Conservation (phyloP, 352 stramenopile genomes). For the Elongisporangium senticosum region DNA sequence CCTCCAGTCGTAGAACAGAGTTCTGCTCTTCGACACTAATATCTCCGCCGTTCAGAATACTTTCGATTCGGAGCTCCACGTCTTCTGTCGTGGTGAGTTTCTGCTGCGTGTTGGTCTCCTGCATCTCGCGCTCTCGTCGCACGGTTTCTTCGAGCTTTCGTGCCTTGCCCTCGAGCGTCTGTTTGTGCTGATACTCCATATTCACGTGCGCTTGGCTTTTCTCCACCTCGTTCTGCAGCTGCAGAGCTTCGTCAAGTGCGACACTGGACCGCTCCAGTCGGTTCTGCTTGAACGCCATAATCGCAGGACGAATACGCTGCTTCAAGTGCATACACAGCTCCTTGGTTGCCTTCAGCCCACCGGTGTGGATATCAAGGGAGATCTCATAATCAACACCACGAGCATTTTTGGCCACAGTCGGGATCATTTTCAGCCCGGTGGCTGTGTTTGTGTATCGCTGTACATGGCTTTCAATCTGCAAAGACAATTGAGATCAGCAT, state of each 20-base stretch:
- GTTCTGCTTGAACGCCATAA: slow-evolving; percentile 62
- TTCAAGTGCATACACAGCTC: slow-evolving; percentile 61
- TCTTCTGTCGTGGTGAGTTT: slow-evolving; percentile 55
- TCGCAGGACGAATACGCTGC: slow-evolving; percentile 42
- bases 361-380: slow-evolving; percentile 51
- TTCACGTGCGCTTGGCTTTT: slow-evolving; percentile 44
- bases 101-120: slow-evolving; percentile 31
- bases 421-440: slow-evolving; percentile 84
- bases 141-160: slow-evolving; percentile 59
- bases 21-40: slow-evolving; percentile 35
- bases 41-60: slow-evolving; percentile 57
- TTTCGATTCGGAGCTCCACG: slow-evolving; percentile 64
- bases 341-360: slow-evolving; percentile 49
- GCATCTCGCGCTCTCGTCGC: slow-evolving; percentile 41
- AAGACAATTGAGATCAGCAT: neutral
- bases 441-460: slow-evolving; percentile 78
- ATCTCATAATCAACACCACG: slow-evolving; percentile 71
- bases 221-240: slow-evolving; percentile 50
- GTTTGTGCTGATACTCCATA: slow-evolving; percentile 48
- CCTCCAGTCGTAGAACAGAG: slow-evolving; percentile 31
- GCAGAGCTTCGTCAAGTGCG: slow-evolving; percentile 50
- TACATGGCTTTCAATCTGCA: slow-evolving; percentile 58
- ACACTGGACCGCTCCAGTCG: slow-evolving; percentile 43
- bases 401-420: slow-evolving; percentile 77
- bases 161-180: slow-evolving; percentile 30